Conservation (phyloP, 306 rosid genomes). For the Dicorynia guianensis region DNA sequence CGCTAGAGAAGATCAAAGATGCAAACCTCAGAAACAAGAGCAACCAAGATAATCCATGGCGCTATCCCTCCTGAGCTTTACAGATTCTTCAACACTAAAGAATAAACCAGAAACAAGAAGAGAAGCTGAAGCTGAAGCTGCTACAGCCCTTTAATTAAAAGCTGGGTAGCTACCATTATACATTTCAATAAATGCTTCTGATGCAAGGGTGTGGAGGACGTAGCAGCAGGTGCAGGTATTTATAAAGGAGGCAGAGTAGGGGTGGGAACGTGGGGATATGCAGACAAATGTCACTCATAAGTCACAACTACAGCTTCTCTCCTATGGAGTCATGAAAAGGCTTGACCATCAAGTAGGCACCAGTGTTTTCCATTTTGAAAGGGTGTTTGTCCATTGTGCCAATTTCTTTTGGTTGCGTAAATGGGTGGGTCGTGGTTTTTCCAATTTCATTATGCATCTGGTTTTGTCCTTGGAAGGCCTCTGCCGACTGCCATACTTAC, state of each 20-base stretch:
- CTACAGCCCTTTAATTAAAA: conserved; percentile 1
- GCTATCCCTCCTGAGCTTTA: conserved; percentile 99
- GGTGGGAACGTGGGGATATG: conserved; percentile 39
- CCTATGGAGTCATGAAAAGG: not conserved
- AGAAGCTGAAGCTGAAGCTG: conserved; percentile 9
- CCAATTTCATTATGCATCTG: conserved; percentile 40
- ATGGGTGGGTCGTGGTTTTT: conserved; percentile 42
- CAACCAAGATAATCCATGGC: conserved; percentile 48
- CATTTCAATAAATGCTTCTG: conserved; percentile 55
- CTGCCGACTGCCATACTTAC: conserved; percentile 49
- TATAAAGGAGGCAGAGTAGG: conserved; percentile 44
- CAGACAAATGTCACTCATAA: not conserved
- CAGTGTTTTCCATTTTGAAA: conserved; percentile 27
- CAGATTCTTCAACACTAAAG: conserved; percentile 55
- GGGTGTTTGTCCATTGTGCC: too few relatives aligned
- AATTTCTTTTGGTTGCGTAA: conserved; percentile 35
- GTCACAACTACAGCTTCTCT: too few relatives aligned
- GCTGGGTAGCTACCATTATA: conserved; percentile 37
- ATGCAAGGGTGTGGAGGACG: conserved; percentile 41
- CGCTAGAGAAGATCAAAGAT: conserved; percentile 54
- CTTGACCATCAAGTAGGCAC: conserved; percentile 22
- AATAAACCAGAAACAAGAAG: not conserved
- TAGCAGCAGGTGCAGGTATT: conserved; percentile 48
- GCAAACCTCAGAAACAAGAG: not conserved
- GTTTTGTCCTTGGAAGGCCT: conserved; percentile 42